phyloP scores from a whole-genome alignment of 2,329 filamentous ascomycete genomes.

The Claviceps capensis region DNA sequence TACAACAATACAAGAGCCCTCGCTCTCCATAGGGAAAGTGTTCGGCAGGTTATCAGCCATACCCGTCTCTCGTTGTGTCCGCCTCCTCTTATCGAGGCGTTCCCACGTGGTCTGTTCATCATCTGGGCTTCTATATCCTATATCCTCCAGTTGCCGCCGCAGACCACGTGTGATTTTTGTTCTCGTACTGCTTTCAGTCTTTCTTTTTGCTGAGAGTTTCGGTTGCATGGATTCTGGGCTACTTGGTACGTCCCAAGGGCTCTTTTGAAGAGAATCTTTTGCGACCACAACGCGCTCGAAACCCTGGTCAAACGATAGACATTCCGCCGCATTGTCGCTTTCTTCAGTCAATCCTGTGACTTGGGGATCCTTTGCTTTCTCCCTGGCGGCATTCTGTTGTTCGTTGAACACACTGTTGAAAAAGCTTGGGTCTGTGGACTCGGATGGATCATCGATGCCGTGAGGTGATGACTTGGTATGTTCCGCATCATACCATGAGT shows the following conservation, averaged over 20 bases:
- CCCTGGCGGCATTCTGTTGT: constrained; percentile 22
- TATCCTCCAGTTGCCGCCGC: constrained; percentile 6
- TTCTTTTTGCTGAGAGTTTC: constrained; percentile 1
- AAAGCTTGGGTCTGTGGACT: constrained; percentile 33
- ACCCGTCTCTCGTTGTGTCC: constrained; percentile 1
- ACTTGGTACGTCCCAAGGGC: constrained; percentile 32
- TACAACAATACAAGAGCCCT: constrained; percentile 20
- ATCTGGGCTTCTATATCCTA: constrained; percentile 9
- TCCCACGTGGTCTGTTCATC: constrained; percentile 1
- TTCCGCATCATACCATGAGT: neutral
- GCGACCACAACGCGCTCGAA: neutral
- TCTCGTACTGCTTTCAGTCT: neutral
- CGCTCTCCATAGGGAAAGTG: constrained; percentile 12
- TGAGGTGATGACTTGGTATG: constrained; percentile 1
- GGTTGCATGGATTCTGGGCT: constrained; percentile 19
- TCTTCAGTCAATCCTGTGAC: neutral
- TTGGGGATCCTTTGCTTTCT: constrained; percentile 2
- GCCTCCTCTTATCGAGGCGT: neutral
- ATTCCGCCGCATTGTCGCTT: neutral
- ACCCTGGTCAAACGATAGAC: constrained; percentile 6
- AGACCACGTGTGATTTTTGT: constrained; percentile 10
- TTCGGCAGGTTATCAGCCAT: constrained; percentile 2
- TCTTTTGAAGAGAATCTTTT: constrained; percentile 10
- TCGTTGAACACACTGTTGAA: constrained; percentile 35
- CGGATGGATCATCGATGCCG: constrained; percentile 16